Evolutionary conservation across 2,329 filamentous ascomycete genomes (phyloP).

Genomic region (Ascocoryne sarcoides): DNA sequence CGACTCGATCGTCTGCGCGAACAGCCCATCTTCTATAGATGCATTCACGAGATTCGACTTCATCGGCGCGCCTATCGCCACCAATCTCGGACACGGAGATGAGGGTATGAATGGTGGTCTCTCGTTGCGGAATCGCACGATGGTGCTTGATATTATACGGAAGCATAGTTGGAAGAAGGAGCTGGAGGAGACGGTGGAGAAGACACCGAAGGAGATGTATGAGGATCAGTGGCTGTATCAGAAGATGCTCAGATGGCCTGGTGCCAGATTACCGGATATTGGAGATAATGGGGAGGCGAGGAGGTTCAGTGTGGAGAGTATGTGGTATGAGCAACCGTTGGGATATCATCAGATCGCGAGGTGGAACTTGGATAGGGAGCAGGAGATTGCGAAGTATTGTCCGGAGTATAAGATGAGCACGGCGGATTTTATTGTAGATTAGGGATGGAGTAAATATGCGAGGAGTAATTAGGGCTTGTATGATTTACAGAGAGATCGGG

Average conservation of each 20-base stretch:
- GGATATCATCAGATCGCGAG: slow-evolving; percentile 38
- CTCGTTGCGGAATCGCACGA: slow-evolving; percentile 27
- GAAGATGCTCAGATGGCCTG: slow-evolving; percentile 16
- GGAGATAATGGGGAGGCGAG: slow-evolving; percentile 29
- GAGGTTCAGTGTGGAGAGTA: slow-evolving; percentile 39
- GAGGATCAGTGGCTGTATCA: slow-evolving; percentile 13
- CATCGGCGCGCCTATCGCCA: slow-evolving; percentile 33
- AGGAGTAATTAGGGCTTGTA: too few relatives aligned
- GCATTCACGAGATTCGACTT: not conserved
- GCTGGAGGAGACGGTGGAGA: slow-evolving; percentile 10
- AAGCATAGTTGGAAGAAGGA: slow-evolving; percentile 7
- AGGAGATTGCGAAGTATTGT: slow-evolving; percentile 12
- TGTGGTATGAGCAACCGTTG: slow-evolving; percentile 39
- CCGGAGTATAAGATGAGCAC: slow-evolving; percentile 11
- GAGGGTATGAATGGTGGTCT: slow-evolving; percentile 30
- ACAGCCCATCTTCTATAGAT: not conserved
- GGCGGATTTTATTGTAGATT: not conserved
- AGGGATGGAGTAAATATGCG: too few relatives aligned
- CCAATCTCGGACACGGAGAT: slow-evolving; percentile 27
- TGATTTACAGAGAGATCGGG: too few relatives aligned
- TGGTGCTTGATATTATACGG: slow-evolving; percentile 22
- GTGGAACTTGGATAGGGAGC: slow-evolving; percentile 19
- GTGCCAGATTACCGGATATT: slow-evolving; percentile 9
- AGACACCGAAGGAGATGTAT: slow-evolving; percentile 19
- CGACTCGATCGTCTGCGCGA: slow-evolving; percentile 17